Conservation (phyloP, 2,329 filamentous ascomycete species). For the Aspergillus ustus region DNA sequence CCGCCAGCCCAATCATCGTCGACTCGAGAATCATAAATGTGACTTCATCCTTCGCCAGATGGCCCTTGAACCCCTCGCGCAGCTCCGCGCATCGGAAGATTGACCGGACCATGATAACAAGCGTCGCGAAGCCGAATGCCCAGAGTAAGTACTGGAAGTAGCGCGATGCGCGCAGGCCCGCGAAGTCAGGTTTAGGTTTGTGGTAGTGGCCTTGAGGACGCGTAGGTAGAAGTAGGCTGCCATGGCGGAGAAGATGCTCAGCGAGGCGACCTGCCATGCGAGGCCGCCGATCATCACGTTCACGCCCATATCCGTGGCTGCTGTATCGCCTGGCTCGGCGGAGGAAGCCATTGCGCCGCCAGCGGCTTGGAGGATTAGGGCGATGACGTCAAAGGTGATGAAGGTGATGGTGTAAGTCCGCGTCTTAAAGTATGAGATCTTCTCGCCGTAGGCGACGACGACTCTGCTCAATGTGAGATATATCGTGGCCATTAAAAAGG, state of each 20-base stretch:
- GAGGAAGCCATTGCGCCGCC: conserved; percentile 41
- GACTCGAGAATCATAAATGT: conserved; percentile 59
- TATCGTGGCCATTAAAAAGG: conserved; percentile 66
- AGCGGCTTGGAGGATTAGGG: conserved; percentile 63
- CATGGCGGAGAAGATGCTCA: conserved; percentile 59
- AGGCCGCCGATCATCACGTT: conserved; percentile 69
- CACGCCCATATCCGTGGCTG: conserved; percentile 48
- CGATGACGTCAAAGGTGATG: conserved; percentile 66
- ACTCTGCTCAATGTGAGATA: conserved; percentile 58
- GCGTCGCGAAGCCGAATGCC: conserved; percentile 44
- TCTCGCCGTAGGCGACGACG: conserved; percentile 39
- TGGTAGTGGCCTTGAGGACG: conserved; percentile 16
- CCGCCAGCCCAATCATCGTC: conserved; percentile 56
- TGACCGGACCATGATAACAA: conserved; percentile 54
- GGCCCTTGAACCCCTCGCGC: conserved; percentile 51
- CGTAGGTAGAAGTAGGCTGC: conserved; percentile 56
- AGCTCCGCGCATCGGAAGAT: conserved; percentile 57
- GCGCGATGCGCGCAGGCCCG: not conserved
- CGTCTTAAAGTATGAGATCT: conserved; percentile 38
- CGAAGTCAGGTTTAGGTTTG: conserved; percentile 11
- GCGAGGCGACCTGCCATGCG: conserved; percentile 62
- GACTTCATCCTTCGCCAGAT: conserved; percentile 54
- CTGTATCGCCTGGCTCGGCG: conserved; percentile 1
- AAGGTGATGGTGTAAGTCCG: conserved; percentile 52
- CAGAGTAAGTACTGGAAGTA: conserved; percentile 1